These are phyloP conservation scores for Draba incana DNA, from an alignment of 345 rosid species.

Conservation along the genomic window DNA sequence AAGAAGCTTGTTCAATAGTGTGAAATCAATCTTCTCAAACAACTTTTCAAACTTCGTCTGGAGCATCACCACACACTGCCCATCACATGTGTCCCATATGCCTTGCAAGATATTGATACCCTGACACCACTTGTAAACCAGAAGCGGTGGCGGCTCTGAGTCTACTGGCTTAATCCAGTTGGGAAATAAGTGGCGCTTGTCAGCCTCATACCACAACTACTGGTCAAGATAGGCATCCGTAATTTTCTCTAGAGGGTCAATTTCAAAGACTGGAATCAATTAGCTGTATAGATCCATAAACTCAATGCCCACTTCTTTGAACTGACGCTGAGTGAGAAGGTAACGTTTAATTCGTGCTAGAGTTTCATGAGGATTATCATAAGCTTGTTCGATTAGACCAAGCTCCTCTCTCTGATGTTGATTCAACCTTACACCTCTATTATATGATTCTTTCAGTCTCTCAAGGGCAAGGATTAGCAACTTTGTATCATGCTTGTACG, in stretches of 20 bases:
- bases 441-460: slow-evolving; percentile 88
- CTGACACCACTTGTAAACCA: slow-evolving; percentile 90
- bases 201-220: slow-evolving; percentile 93
- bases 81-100: slow-evolving; percentile 98
- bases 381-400: slow-evolving; percentile 93
- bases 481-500: slow-evolving; percentile 92
- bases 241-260: slow-evolving; percentile 96
- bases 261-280: slow-evolving; percentile 98
- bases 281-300: slow-evolving; percentile 98
- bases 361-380: slow-evolving; percentile 99
- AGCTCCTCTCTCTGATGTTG: slow-evolving; percentile 89
- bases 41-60: slow-evolving; percentile 93
- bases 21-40: slow-evolving; percentile 77
- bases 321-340: slow-evolving; percentile 97
- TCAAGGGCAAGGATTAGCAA: slow-evolving; percentile 87
- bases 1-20: slow-evolving; percentile 95
- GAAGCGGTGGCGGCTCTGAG: slow-evolving; percentile 98
- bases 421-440: slow-evolving; percentile 86
- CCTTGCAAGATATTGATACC: slow-evolving; percentile 89
- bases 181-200: slow-evolving; percentile 77
- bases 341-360: slow-evolving; percentile 96
- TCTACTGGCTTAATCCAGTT: slow-evolving; percentile 99
- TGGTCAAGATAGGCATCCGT: slow-evolving; percentile 99
- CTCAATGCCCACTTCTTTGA: slow-evolving; percentile 99
- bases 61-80: slow-evolving; percentile 99